Percentiles rank a stretch among this genome's conserved stretches.
Evolutionary conservation across 352 stramenopile genomes (phyloP).

Genomic region (Phytopythium kandeliae): DNA sequence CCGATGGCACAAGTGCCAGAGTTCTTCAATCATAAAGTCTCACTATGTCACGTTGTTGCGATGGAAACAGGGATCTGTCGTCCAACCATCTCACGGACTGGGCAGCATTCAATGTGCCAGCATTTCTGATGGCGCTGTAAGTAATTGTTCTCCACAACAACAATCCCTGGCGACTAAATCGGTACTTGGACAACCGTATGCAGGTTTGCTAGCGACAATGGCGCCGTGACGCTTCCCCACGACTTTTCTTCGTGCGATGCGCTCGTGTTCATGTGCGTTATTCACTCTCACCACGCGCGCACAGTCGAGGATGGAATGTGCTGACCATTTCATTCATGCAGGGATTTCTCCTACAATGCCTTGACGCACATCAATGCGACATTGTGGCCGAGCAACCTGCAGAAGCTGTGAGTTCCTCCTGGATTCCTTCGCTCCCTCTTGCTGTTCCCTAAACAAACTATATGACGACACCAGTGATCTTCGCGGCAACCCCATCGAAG

Average conservation of each 20-base stretch:
- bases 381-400: constrained; percentile 10
- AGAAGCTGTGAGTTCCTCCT: constrained; percentile 9
- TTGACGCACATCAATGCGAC: constrained; percentile 12
- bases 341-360: constrained; percentile 19
- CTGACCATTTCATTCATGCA: background rate
- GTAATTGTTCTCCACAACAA: no score
- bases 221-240: background rate
- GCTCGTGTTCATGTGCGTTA: constrained; percentile 3
- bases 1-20: background rate
- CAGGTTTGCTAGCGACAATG: constrained; percentile 6
- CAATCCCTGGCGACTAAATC: no score
- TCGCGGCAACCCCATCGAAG: constrained; percentile 14
- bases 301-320: no score
- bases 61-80: background rate
- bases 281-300: no score
- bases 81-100: constrained; percentile 4
- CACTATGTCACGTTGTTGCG: background rate
- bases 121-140: constrained; percentile 1
- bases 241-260: background rate
- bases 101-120: background rate
- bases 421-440: no score
- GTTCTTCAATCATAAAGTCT: background rate
- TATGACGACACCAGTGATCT: constrained; percentile 13
- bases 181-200: no score
- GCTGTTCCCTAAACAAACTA: no score